Evolutionary conservation across 768 basidiomycete genomes (phyloP), one percentile per base, ranked within the genome.

Genomic region (Mycena venus): DNA sequence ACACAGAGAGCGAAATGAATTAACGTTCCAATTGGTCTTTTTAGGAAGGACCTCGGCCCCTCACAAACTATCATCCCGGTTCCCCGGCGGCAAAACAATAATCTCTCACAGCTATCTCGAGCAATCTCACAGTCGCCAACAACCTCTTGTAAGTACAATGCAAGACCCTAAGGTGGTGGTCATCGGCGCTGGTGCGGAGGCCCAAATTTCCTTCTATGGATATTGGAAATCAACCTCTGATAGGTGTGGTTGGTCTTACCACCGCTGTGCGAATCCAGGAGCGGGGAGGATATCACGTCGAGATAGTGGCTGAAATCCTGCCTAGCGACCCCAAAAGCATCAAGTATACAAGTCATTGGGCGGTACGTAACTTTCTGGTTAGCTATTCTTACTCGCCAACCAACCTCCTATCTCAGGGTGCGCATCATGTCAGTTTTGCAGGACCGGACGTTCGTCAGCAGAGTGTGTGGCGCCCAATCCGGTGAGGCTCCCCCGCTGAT

Each of bases 331-430:
- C 90, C 1, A 92, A 92, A 83, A 88, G 86, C n/a, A 91, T 93
- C 79, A 87, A 88, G 65, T 96, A 94, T 77, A 94, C 95, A 2
- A 94, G 93, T 80, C 90, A 90, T 38, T 96, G 95, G 95, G 95
- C 95, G 42, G 95, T 94, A 75, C 75, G 92, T 85, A 25, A 15
- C 29, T 23, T 25, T 21, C 19, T 49, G 14, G 36, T 19, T 47
- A 21, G 64, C 68, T 25, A 36, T 38, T 27, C 47, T 34, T 19
- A 42, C 25, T 36, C 62, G 42, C 40, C 29, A 32, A n/a, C n/a
- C n/a, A n/a, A 34, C 32, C 59, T 49, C 38, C 25, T 49, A 38
- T 34, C 27, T 58, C 60, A 96, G 95, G 95, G 95, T 40, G 95
- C 94, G 11, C 94, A 96, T 74, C 93, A 95, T 86, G 90, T 95